phyloP scores from a whole-genome alignment of 2,329 filamentous ascomycete genomes.

The Leptographium galeiforme region DNA sequence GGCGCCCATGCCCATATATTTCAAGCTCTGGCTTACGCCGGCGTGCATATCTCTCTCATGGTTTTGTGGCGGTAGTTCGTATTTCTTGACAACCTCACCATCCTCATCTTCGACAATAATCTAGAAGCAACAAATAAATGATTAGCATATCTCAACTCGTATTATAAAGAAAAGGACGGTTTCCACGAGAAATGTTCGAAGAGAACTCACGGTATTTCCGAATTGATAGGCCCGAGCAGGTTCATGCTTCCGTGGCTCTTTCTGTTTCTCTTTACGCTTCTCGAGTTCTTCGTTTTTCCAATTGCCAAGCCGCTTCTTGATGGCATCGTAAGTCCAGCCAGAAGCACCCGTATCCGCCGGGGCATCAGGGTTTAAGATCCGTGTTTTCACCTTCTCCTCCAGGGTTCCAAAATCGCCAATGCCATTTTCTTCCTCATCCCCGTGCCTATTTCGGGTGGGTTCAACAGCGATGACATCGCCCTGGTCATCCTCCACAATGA shows the following conservation, averaged over 20 bases:
- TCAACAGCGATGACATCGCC: conserved; percentile 70
- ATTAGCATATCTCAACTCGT: neutral
- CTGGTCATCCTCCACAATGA: conserved; percentile 73
- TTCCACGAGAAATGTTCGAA: neutral
- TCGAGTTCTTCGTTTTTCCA: conserved; percentile 47
- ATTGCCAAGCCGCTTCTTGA: conserved; percentile 37
- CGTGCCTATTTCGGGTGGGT: conserved; percentile 19
- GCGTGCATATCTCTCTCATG: conserved; percentile 24
- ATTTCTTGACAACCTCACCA: conserved; percentile 75
- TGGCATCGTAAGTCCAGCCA: conserved; percentile 28
- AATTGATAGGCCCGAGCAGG: conserved; percentile 78
- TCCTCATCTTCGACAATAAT: conserved; percentile 79
- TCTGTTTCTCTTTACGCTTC: conserved; percentile 46
- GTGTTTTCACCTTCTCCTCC: conserved; percentile 11
- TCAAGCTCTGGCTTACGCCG: conserved; percentile 31
- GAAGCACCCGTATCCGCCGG: conserved; percentile 18
- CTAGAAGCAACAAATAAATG: conserved; percentile 7
- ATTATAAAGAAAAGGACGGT: neutral
- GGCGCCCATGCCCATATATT: conserved; percentile 39
- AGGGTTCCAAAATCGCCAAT: conserved; percentile 7
- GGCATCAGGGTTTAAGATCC: neutral
- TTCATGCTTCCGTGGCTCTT: conserved; percentile 44
- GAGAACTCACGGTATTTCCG: conserved; percentile 52
- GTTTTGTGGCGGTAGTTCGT: conserved; percentile 53
- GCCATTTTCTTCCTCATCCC: neutral